phyloP scores from a whole-genome alignment of 2,329 filamentous ascomycete genomes.

The Fusarium sp. region DNA sequence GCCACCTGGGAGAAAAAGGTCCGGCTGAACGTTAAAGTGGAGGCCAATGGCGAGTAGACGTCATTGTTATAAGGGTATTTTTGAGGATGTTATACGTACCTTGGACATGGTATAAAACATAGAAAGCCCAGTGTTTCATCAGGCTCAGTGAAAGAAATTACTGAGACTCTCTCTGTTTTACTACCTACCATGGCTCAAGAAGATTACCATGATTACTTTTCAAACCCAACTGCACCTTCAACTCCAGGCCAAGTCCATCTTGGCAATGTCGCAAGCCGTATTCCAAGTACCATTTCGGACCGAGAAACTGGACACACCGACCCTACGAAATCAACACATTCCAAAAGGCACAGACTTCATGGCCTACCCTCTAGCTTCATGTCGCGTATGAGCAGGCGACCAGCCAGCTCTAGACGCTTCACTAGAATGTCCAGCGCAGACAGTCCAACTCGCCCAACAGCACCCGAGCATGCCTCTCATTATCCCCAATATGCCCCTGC shows the following conservation, averaged over 20 bases:
- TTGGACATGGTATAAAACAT: constrained; percentile 8
- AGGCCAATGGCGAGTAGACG: constrained; percentile 9
- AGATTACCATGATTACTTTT: constrained; percentile 27
- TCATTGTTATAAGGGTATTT: constrained; percentile 13
- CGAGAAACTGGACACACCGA: constrained; percentile 1
- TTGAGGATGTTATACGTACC: neutral
- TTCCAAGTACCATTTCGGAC: constrained; percentile 28
- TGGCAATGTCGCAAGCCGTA: constrained; percentile 22
- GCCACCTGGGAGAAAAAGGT: constrained; percentile 31
- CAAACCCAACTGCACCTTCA: constrained; percentile 16
- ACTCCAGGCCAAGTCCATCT: constrained; percentile 30
- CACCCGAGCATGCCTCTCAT: constrained; percentile 5
- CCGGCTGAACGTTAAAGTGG: constrained; percentile 21
- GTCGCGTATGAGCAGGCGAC: constrained; percentile 23
- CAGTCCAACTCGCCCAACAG: neutral
- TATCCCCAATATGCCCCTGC: constrained; percentile 28
- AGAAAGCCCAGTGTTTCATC: neutral
- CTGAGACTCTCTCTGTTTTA: fast-evolving
- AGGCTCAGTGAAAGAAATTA: neutral
- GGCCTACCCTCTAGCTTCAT: constrained; percentile 1
- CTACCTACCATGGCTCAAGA: constrained; percentile 9
- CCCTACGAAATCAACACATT: neutral
- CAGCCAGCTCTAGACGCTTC: neutral
- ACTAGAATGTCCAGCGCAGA: constrained; percentile 5
- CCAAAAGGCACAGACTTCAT: constrained; percentile 9